Evolutionary conservation across 257 asterid species (phyloP).

Genomic region (Ajuga chamaepitys): DNA sequence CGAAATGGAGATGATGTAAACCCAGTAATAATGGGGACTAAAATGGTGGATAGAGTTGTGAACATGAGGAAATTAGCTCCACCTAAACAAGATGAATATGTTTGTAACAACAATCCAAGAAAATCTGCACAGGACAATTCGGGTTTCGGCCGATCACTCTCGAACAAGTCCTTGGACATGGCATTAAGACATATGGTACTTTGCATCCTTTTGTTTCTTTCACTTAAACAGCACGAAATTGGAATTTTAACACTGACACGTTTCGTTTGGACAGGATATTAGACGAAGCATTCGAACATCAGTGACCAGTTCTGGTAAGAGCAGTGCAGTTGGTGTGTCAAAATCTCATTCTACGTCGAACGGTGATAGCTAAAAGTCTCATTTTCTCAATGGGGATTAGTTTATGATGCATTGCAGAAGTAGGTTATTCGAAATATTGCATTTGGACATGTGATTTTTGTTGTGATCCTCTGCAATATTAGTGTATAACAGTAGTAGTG

Average conservation of each 20-base stretch:
- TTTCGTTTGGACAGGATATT: constrained; percentile 47
- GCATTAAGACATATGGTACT: constrained; percentile 93
- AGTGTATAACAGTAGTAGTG: constrained; percentile 3
- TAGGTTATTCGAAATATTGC: constrained; percentile 34
- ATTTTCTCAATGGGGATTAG: constrained; percentile 21
- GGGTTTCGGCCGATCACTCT: constrained; percentile 77
- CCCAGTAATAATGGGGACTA: constrained; percentile 66
- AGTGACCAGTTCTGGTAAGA: constrained; percentile 25
- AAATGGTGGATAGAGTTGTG: constrained; percentile 87
- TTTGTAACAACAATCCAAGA: constrained; percentile 27
- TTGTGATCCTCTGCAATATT: constrained; percentile 54
- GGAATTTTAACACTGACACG: background rate
- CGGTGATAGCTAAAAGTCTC: no score
- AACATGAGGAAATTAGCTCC: constrained; percentile 93
- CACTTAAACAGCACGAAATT: background rate
- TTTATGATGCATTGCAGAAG: background rate
- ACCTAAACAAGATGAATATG: constrained; percentile 46
- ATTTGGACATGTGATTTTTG: constrained; percentile 49
- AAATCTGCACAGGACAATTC: constrained; percentile 46
- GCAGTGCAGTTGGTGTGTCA: constrained; percentile 19
- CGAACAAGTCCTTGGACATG: constrained; percentile 82
- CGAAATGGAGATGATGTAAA: constrained; percentile 56
- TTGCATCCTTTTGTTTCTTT: constrained; percentile 11
- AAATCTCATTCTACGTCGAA: no score
- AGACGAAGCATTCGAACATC: constrained; percentile 36